Evolutionary conservation across 2,329 filamentous ascomycete species (phyloP).

Genomic region (Dryadomyces sulphureus): DNA sequence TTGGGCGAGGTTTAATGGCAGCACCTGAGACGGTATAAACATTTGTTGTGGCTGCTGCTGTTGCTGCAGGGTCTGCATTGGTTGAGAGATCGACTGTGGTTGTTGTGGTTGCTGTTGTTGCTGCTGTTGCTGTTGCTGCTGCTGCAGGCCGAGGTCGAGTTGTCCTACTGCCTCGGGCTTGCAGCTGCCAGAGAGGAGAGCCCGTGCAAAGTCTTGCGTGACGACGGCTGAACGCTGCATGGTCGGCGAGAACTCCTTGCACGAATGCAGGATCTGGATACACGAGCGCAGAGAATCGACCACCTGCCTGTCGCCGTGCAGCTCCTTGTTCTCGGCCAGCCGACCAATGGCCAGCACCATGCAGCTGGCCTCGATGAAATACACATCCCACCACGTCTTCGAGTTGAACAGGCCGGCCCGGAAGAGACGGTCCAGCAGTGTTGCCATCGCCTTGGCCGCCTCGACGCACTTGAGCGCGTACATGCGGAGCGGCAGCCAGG

Average conservation of each 20-base stretch:
- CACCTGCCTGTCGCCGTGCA: constrained; percentile 4
- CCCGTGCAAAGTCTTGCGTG: constrained; percentile 8
- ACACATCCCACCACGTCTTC: constrained; percentile 12
- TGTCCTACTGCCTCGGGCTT: not conserved
- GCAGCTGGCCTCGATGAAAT: constrained; percentile 9
- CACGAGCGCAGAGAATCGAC: constrained; percentile 6
- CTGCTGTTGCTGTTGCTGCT: constrained; percentile 1
- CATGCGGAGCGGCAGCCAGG: not conserved
- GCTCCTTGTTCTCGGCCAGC: constrained; percentile 5
- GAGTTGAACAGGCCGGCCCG: constrained; percentile 9
- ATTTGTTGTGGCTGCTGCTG: not conserved
- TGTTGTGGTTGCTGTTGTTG: not conserved
- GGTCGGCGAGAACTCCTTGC: constrained; percentile 10
- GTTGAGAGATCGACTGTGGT: too few species aligned
- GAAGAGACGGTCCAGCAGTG: constrained; percentile 8
- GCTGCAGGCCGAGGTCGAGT: not conserved
- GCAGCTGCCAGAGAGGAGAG: constrained; percentile 3
- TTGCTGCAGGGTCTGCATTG: too few species aligned
- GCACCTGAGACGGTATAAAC: not conserved
- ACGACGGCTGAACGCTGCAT: constrained; percentile 10
- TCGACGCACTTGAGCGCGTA: constrained; percentile 6
- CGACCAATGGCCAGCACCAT: constrained; percentile 10
- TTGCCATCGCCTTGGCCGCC: constrained; percentile 8
- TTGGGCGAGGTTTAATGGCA: not conserved
- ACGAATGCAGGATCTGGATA: constrained; percentile 6